Conservation (phyloP, 179 eudicot species). For the Spergularia azorica region DNA sequence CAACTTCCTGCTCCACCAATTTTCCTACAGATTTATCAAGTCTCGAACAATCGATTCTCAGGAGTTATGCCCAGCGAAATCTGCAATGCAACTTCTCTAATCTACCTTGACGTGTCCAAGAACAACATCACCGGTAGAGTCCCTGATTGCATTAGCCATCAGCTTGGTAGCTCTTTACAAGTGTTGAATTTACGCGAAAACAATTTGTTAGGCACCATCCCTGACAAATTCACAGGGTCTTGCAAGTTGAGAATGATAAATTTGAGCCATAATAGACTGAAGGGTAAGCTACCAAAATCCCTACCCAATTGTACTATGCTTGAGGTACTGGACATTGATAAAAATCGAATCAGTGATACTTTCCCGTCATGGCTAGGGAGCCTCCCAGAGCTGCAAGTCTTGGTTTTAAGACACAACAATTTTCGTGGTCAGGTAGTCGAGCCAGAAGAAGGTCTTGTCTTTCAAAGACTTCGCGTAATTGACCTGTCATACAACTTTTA, state of each 20-base stretch:
- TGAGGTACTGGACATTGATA: conserved; percentile 17
- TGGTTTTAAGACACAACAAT: conserved; percentile 29
- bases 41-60: conserved; percentile 12
- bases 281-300: conserved; percentile 26
- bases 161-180: neutral
- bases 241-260: conserved; percentile 23
- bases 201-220: conserved; percentile 16
- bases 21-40: neutral
- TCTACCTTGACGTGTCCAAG: conserved; percentile 19
- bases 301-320: conserved; percentile 34
- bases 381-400: conserved; percentile 32
- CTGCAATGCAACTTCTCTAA: conserved; percentile 17
- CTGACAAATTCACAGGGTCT: neutral
- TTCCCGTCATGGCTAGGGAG: conserved; percentile 41
- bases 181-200: conserved; percentile 18
- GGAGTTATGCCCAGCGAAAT: conserved; percentile 18
- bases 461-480: conserved; percentile 27
- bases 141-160: conserved; percentile 22
- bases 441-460: neutral
- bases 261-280: conserved; percentile 21
- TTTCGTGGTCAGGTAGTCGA: conserved; percentile 27
- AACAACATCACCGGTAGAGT: conserved; percentile 27
- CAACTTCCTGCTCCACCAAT: conserved; percentile 13
- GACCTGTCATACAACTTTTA: conserved; percentile 33
- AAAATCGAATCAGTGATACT: conserved; percentile 34